phyloP scores from a whole-genome alignment of 305 asterid species.

The Fraxinus floribunda region DNA sequence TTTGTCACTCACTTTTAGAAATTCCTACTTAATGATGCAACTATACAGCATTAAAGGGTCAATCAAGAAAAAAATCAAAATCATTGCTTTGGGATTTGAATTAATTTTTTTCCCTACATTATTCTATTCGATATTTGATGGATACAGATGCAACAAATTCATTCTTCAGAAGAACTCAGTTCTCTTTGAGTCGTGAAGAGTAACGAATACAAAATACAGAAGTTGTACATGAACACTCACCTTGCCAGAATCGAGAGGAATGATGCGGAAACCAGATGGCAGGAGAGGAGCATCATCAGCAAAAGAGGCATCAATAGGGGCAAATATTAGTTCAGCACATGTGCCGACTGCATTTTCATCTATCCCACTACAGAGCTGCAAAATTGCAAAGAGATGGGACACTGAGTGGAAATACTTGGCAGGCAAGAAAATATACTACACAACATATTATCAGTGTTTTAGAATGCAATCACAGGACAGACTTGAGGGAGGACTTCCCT shows the following conservation, averaged over 20 bases:
- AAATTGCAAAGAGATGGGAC: slow-evolving; percentile 20
- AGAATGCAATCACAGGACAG: not conserved
- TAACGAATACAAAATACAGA: not conserved
- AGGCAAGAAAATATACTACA: not conserved
- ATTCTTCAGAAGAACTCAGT: not conserved
- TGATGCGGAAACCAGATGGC: slow-evolving; percentile 92
- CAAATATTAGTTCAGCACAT: slow-evolving; percentile 85
- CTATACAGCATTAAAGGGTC: not conserved
- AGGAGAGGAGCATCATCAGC: slow-evolving; percentile 94
- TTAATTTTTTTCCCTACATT: not conserved
- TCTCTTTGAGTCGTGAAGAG: not conserved
- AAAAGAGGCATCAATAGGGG: slow-evolving; percentile 95
- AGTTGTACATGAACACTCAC: slow-evolving; percentile 32
- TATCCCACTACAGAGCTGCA: slow-evolving; percentile 84
- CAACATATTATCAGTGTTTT: not conserved
- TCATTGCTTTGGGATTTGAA: not conserved
- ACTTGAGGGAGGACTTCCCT: not conserved
- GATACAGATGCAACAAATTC: not conserved
- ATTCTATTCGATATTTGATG: not conserved
- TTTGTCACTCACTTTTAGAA: not conserved
- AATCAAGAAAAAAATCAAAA: not conserved
- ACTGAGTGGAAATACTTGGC: slow-evolving; percentile 1
- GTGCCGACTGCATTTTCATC: slow-evolving; percentile 94
- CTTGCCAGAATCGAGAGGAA: slow-evolving; percentile 86
- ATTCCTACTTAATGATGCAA: not conserved